Percentiles rank a stretch among this genome's conserved stretches.
Conservation (phyloP, 345 rosid species). For the Syzygium aqueum region DNA sequence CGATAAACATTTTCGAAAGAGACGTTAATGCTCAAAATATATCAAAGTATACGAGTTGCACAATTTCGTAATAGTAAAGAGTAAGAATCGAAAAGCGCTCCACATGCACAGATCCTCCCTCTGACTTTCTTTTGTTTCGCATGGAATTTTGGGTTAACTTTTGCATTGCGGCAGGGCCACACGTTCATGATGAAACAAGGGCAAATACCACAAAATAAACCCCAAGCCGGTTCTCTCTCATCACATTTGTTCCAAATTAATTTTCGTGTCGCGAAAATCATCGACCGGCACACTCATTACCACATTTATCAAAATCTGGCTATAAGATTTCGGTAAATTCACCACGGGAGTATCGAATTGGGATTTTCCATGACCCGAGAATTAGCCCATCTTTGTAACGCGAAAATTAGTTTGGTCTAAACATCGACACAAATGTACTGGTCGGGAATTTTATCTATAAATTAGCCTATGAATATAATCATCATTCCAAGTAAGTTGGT, state of each 20-base stretch:
- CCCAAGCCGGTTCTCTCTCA: accelerated
- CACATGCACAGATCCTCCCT: background rate
- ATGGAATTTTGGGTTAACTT: background rate
- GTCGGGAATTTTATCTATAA: no score
- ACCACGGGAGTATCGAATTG: accelerated
- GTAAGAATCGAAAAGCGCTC: background rate
- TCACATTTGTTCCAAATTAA: background rate
- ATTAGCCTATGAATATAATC: background rate
- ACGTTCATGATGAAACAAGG: background rate
- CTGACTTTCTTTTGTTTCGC: background rate
- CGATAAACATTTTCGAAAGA: background rate
- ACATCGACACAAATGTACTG: no score
- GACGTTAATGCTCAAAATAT: background rate
- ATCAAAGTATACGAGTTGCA: background rate
- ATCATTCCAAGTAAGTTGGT: background rate
- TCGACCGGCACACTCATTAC: accelerated
- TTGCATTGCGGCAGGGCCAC: accelerated
- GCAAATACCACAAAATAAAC: background rate
- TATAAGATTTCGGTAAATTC: accelerated
- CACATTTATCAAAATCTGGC: accelerated
- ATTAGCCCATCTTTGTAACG: no score
- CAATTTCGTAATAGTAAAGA: background rate
- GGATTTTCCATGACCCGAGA: no score
- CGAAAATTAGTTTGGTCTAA: accelerated
- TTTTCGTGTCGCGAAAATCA: accelerated